Evolutionary conservation across 768 basidiomycete genomes (phyloP), one percentile per base, ranked within the genome.

Genomic region (Termitomyces sp.): DNA sequence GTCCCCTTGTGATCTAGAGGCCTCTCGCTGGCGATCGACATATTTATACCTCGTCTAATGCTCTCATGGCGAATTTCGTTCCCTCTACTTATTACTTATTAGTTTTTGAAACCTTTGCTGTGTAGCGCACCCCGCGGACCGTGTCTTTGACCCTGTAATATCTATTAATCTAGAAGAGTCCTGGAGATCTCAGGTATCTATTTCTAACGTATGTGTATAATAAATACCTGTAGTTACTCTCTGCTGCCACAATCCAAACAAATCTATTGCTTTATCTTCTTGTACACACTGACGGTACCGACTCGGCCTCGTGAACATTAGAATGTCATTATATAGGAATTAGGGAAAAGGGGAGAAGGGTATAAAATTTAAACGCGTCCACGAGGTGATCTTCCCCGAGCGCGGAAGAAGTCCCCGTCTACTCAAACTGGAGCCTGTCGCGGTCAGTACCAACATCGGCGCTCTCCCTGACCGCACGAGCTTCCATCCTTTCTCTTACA

Each of bases 391-490:
- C 53, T 53, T 61, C 57, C 31, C 31, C 49, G 54, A 59, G 60
- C 60, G 63, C 60, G 63, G 62, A 57, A 62, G 58, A 62, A 58
- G 61, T 36, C 18, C 12, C 5, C 27, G 5, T 2, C 48, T 61
- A 81, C 58, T 67, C 68, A 69, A 82, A 80, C 55, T 77, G 75
- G 47, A 82, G 70, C 45, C 66, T 70, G 67, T 79, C 75, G 42
- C 55, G 51, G 39, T 34, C 39, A 13, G 52, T 50, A 12, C 57
- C 62, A 36, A 42, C 57, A 59, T 63, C 58, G 62, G 67, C 68
- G 49, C 70, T 68, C 60, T 71, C 66, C 55, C 65, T 57, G 58
- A 72, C 60, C 54, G 60, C 58, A 58, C 74, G 68, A 54, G 77
- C 73, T 64, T 77, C 74, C 37, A 70, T 66, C 56, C 66, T 68